Percentiles rank a stretch among this genome's conserved stretches.
Conservation (phyloP, 225 moss, liverwort and hornwort genomes). For the Neckera pumila region DNA sequence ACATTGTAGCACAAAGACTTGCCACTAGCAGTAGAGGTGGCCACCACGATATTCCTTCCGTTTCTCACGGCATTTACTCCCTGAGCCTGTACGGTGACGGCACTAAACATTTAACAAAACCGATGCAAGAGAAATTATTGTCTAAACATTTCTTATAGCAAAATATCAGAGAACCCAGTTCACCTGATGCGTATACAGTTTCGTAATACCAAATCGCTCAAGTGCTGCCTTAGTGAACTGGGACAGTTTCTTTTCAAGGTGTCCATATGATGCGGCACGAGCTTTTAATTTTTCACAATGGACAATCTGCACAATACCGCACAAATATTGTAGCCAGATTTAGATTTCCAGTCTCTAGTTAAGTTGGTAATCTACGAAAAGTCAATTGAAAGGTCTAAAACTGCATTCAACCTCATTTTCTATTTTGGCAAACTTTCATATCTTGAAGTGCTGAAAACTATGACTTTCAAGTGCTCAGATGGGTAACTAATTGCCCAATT, state of each 20-base stretch:
- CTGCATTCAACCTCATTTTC: neutral
- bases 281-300: constrained; percentile 60
- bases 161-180: neutral
- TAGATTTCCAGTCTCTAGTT: neutral
- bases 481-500: neutral
- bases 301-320: constrained; percentile 41
- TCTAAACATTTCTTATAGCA: neutral
- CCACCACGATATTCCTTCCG: constrained; percentile 62
- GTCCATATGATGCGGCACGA: constrained; percentile 56
- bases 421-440: neutral
- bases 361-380: neutral
- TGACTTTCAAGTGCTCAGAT: neutral
- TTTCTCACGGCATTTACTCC: constrained; percentile 69
- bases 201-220: constrained; percentile 35
- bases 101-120: neutral
- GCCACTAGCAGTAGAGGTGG: constrained; percentile 94
- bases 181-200: constrained; percentile 80
- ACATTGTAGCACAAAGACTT: constrained; percentile 91
- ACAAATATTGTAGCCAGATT: neutral
- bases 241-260: constrained; percentile 36
- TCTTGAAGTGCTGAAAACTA: neutral
- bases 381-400: neutral
- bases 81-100: constrained; percentile 33
- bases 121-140: neutral
- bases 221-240: constrained; percentile 42